Evolutionary conservation across 495 filamentous ascomycete species (phyloP).

Genomic region (Evansstolkia leycettana): DNA sequence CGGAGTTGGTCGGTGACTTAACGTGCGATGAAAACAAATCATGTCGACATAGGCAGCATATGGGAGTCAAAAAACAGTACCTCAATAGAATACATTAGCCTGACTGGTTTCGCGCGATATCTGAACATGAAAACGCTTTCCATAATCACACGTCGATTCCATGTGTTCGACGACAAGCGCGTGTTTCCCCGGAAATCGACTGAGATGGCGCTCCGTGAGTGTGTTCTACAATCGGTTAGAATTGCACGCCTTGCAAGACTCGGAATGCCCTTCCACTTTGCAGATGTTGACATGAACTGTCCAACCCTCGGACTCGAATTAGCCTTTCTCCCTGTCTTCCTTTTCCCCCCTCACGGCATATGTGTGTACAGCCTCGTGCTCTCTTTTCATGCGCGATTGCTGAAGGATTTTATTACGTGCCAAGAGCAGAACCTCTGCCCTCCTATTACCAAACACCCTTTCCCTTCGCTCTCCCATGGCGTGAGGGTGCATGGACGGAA

Average conservation of each 20-base stretch:
- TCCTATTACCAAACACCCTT: slow-evolving; percentile 88
- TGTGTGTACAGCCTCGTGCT: slow-evolving; percentile 98
- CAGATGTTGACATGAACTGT: slow-evolving; percentile 1
- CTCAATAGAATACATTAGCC: neutral
- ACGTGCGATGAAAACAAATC: slow-evolving; percentile 1
- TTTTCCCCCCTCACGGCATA: slow-evolving; percentile 51
- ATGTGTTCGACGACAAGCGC: too few species aligned
- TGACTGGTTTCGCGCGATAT: neutral
- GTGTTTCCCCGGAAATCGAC: too few species aligned
- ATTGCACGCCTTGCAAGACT: slow-evolving; percentile 2
- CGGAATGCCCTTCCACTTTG: slow-evolving; percentile 6
- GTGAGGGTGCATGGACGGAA: slow-evolving; percentile 77
- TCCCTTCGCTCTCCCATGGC: slow-evolving; percentile 44
- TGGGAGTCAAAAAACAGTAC: neutral
- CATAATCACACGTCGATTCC: too few species aligned
- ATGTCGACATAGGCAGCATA: neutral
- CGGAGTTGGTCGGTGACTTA: neutral
- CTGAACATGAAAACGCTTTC: too few species aligned
- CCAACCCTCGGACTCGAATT: slow-evolving; percentile 4
- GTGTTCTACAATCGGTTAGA: slow-evolving; percentile 3
- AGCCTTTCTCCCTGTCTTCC: too few species aligned
- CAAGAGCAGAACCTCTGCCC: slow-evolving; percentile 58
- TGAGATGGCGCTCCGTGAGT: slow-evolving; percentile 4
- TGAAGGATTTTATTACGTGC: slow-evolving; percentile 98
- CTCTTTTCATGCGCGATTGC: slow-evolving; percentile 62